These are phyloP conservation scores for Trypanosoma conorhini DNA, from an alignment of 208 protist genomes.

Conservation along the genomic window DNA sequence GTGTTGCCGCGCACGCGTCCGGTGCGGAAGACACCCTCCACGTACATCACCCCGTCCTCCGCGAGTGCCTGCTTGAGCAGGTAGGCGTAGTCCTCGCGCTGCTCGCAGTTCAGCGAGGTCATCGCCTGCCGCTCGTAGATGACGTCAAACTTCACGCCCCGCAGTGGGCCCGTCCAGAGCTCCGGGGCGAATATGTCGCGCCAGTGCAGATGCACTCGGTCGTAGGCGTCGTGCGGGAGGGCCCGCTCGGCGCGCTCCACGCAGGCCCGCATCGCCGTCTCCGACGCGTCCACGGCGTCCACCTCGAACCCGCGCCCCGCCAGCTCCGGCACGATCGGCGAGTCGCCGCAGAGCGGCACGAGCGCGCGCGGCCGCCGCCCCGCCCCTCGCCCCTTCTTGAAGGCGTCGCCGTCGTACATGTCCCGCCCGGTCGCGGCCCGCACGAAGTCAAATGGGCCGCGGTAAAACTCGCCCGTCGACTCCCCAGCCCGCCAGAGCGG, in stretches of 20 bases:
- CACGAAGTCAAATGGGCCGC: conserved; percentile 65
- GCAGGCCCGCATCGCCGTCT: conserved; percentile 76
- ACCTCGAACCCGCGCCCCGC: conserved; percentile 79
- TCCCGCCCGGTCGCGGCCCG: conserved; percentile 68
- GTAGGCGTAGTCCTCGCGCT: conserved; percentile 83
- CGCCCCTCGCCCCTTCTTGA: conserved; percentile 6
- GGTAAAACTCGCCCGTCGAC: conserved; percentile 57
- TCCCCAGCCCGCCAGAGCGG: conserved; percentile 78
- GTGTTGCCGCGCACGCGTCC: conserved; percentile 83
- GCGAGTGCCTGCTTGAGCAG: conserved; percentile 81
- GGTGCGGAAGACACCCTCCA: conserved; percentile 88
- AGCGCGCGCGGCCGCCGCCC: conserved; percentile 43
- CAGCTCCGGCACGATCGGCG: conserved; percentile 72
- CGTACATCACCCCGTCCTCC: conserved; percentile 85
- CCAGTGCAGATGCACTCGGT: conserved; percentile 68
- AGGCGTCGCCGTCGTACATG: conserved; percentile 58
- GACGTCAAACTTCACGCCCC: conserved; percentile 63
- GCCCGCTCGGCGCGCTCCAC: conserved; percentile 60
- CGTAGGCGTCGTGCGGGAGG: conserved; percentile 43
- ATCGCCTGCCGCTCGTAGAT: conserved; percentile 91
- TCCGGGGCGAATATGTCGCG: conserved; percentile 77
- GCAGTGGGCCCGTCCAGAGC: conserved; percentile 70
- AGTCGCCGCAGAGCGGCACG: conserved; percentile 90
- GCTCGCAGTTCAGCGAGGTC: conserved; percentile 74
- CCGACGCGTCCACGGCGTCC: conserved; percentile 74